Evolutionary conservation across 352 stramenopile species (phyloP).

Genomic region (Thraustochytrium striatum): DNA sequence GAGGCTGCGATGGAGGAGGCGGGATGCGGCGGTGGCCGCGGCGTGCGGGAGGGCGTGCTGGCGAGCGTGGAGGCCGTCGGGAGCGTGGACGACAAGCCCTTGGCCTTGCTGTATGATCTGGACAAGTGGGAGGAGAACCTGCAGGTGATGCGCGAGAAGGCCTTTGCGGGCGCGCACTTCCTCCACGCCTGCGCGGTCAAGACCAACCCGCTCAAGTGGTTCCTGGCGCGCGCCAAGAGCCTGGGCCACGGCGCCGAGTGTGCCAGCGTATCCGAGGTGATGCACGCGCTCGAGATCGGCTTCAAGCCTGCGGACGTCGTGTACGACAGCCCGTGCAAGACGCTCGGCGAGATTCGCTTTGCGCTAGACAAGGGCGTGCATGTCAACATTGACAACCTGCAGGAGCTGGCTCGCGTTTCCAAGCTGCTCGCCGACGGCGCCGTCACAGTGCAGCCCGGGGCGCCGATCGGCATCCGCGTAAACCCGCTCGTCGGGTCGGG

Average conservation of each 20-base stretch:
- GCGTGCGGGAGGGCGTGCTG: no score
- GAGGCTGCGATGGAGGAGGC: no score
- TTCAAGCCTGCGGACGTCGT: slow-evolving; percentile 61
- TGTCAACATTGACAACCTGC: slow-evolving; percentile 84
- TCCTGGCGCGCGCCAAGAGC: slow-evolving; percentile 58
- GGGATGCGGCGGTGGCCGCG: no score
- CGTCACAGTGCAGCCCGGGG: slow-evolving; percentile 52
- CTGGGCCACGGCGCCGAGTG: slow-evolving; percentile 59
- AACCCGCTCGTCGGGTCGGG: slow-evolving; percentile 82
- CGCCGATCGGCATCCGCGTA: slow-evolving; percentile 72
- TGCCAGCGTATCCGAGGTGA: slow-evolving; percentile 60
- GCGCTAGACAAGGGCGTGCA: slow-evolving; percentile 72
- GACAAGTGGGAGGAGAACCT: slow-evolving; percentile 42
- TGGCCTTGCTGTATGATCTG: slow-evolving; percentile 48
- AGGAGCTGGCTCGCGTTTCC: slow-evolving; percentile 74
- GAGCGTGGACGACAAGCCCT: slow-evolving; percentile 18
- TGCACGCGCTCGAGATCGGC: slow-evolving; percentile 56
- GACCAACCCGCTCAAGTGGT: slow-evolving; percentile 76
- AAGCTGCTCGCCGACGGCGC: slow-evolving; percentile 57
- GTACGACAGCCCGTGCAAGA: slow-evolving; percentile 88
- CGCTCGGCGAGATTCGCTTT: slow-evolving; percentile 68
- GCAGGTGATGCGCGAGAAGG: neutral
- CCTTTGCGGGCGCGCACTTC: slow-evolving; percentile 11
- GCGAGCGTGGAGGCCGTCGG: no score
- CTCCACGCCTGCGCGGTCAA: slow-evolving; percentile 64